A percentile compares a stretch with the other conserved stretches of the same genome.
Evolutionary conservation across 176 grass and related monocot genomes (phyloP).

Genomic region (Triticum monococcum): DNA sequence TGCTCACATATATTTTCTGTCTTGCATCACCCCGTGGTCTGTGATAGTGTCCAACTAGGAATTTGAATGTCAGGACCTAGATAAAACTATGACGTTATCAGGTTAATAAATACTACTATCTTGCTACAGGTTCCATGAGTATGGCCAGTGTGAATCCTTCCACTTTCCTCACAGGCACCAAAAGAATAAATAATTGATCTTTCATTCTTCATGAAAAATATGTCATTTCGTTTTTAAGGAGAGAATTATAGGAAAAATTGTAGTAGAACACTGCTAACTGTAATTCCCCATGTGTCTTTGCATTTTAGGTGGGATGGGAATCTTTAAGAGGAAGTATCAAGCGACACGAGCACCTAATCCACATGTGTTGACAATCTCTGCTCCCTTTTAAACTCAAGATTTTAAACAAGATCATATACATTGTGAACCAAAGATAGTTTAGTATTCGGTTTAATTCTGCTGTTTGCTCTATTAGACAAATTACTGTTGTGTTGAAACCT

Average conservation of each 20-base stretch:
- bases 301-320: constrained; percentile 83
- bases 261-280: neutral
- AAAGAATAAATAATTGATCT: too few species aligned
- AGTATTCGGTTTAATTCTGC: too few species aligned
- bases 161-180: too few species aligned
- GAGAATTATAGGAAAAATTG: neutral
- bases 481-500: too few species aligned
- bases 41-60: neutral
- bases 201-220: too few species aligned
- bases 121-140: constrained; percentile 31
- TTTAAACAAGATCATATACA: too few species aligned
- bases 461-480: too few species aligned
- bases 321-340: constrained; percentile 94
- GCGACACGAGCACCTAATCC: constrained; percentile 58
- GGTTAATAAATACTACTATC: constrained; percentile 99
- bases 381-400: too few species aligned
- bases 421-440: too few species aligned
- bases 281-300: neutral
- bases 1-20: neutral
- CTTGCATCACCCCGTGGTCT: neutral
- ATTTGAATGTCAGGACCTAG: constrained; percentile 2
- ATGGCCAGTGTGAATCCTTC: too few species aligned
- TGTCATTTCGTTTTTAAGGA: too few species aligned
- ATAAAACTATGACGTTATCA: constrained; percentile 29
- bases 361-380: too few species aligned